phyloP scores from a whole-genome alignment of 148 eudicot species.

The Talinum fruticosum region DNA sequence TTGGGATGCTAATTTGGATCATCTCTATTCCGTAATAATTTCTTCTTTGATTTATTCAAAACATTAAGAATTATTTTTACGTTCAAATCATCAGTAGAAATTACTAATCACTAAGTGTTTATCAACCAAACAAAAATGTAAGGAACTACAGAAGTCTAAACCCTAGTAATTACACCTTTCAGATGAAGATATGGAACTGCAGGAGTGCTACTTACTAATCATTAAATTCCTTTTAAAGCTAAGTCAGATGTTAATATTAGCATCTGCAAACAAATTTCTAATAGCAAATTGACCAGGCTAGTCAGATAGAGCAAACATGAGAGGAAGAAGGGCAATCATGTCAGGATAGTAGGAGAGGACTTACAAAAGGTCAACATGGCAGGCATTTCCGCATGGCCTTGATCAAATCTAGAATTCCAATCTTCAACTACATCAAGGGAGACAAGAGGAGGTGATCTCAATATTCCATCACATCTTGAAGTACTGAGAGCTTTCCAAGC shows the following conservation, averaged over 20 bases:
- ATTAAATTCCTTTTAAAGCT: neutral
- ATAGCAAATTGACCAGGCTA: neutral
- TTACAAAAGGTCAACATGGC: constrained; percentile 7
- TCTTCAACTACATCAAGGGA: constrained; percentile 28
- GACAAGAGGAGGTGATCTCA: constrained; percentile 28
- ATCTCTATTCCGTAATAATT: neutral
- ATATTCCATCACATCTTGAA: constrained; percentile 13
- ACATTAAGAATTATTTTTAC: neutral
- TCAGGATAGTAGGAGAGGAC: neutral
- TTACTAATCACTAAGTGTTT: neutral
- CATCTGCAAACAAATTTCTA: neutral
- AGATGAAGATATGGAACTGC: neutral
- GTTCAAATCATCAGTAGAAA: neutral
- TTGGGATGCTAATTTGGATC: neutral
- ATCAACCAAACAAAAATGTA: neutral
- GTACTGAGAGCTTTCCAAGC: constrained; percentile 23
- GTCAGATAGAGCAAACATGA: neutral
- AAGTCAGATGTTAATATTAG: neutral
- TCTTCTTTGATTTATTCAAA: neutral
- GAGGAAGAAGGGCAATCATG: neutral
- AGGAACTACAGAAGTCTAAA: neutral
- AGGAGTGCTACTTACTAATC: neutral
- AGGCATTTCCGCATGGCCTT: neutral
- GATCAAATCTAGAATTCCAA: constrained; percentile 18
- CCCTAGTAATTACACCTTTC: neutral